Base-by-base conservation (phyloP, 1,284 basidiomycete species). In the Trichosporon sp. region DNA sequence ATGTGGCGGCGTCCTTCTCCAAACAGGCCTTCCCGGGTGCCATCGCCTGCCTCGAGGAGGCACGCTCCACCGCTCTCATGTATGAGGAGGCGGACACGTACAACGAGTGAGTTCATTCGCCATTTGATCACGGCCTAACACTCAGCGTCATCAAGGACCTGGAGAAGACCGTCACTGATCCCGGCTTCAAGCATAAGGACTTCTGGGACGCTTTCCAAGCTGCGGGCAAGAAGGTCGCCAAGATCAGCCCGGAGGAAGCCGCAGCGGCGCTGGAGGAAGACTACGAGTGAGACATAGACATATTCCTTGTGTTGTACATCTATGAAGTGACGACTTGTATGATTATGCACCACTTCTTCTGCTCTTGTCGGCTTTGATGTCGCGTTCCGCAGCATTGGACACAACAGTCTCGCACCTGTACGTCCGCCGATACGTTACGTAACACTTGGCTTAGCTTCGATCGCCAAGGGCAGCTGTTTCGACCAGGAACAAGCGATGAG, bases 1-100 rank as follows among this genome's bases (percentile, higher is more conserved):
- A 91, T 59, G 83, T 90, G 13, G 76, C 84, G 62, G 82, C 83
- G 29, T 89, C 89, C 25, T 92, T 92, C 77, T 85, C 88, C 36
- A 81, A 79, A 46, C 83, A 86, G 69, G 83, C 90, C 62, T 83
- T 83, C 54, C 81, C 82, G 11, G 89, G 92, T 74, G 83, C 92
- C 78, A 62, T 91, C 31, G 85, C 88, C 54, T 92, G 90, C 77
- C 82, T 94, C 83, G 79, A 80, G 68, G 83, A 80, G 56, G 78
- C 93, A 79, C 84, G 91, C 70, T 81, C 84, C 62, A 85, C 86
- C 2, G 88, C 86, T 19, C 76, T 91, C 63, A 84, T 65, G 33
- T 78, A 75, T 62, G 79, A 80, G 57, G 78, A 80, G 63, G 70
- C 71, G 8, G 78, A 79, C 62, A 77, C 76, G 49, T 81, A 79